Evolutionary conservation across 371 early-diverging fungal genomes (phyloP), one percentile per base, ranked within the genome.

Genomic region (Quaeritorhiza haematococci): DNA sequence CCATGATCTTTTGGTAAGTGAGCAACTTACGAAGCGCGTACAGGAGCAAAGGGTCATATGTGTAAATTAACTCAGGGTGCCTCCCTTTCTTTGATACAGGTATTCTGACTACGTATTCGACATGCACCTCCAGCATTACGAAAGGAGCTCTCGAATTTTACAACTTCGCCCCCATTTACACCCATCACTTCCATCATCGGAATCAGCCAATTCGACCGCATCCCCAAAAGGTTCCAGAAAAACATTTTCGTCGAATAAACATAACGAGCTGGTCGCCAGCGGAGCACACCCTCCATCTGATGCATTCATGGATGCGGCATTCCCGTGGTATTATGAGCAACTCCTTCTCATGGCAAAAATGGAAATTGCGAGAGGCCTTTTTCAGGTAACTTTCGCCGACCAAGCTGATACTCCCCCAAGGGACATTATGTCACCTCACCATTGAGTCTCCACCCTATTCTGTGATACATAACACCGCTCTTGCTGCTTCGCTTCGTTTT

Each of bases 1-100:
- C 78, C 1, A 78, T 77, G 74, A 72, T 89, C 10, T 82, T 83
- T 45, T 82, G 85, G 82, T 84, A 84, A 44, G 69, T 53, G 1
- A 8, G 24, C 35, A n/a, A 53, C 0, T 33, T 43, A 43, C 5
- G 17, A 29, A 7, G 30, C 32, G 21, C 29, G 10, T 21, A n/a
- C 26, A 38, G 38, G 10, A 6, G n/a, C n/a, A n/a, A n/a, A n/a
- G n/a, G n/a, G n/a, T n/a, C n/a, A n/a, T n/a, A n/a, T n/a, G n/a
- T n/a, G n/a, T n/a, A n/a, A n/a, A n/a, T n/a, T n/a, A n/a, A n/a
- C n/a, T n/a, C n/a, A n/a, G n/a, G n/a, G n/a, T n/a, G n/a, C n/a
- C n/a, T n/a, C n/a, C n/a, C n/a, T n/a, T n/a, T n/a, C n/a, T 56
- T 17, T 3, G 0, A 7, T 55, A n/a, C n/a, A 56, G 56, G 56